phyloP scores from a whole-genome alignment of 2,329 filamentous ascomycete species.

The Phaeosphaeria sp. region DNA sequence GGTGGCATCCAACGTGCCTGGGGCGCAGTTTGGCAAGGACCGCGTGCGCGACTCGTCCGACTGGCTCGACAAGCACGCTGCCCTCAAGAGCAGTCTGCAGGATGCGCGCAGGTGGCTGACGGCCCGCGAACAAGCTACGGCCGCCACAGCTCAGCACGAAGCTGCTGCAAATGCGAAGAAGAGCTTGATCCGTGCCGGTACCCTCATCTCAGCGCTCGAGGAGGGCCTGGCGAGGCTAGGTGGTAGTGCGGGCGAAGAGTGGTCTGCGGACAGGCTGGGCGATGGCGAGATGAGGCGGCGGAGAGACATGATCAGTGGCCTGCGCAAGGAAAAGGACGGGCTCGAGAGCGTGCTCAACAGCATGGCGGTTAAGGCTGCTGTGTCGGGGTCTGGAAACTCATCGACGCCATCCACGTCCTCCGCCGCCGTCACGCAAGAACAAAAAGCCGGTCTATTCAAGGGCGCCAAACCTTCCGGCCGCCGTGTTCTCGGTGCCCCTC shows the following conservation, averaged over 20 bases:
- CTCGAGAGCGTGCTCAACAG: constrained; percentile 75
- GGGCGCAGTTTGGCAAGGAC: constrained; percentile 47
- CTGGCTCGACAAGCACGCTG: constrained; percentile 78
- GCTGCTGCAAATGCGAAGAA: constrained; percentile 77
- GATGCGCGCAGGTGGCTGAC: constrained; percentile 72
- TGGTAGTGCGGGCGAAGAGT: constrained; percentile 45
- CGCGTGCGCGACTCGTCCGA: constrained; percentile 59
- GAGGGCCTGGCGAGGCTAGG: constrained; percentile 63
- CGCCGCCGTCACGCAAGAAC: constrained; percentile 41
- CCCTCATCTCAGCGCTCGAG: constrained; percentile 68
- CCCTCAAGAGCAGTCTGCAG: constrained; percentile 75
- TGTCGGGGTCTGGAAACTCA: constrained; percentile 43
- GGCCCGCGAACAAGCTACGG: constrained; percentile 68
- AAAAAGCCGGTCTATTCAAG: constrained; percentile 47
- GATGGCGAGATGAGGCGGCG: constrained; percentile 77
- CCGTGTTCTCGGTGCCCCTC: constrained; percentile 74
- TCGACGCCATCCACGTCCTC: constrained; percentile 39
- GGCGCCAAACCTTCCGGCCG: constrained; percentile 53
- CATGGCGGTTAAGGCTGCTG: constrained; percentile 60
- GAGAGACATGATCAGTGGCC: constrained; percentile 72
- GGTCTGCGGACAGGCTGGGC: constrained; percentile 62
- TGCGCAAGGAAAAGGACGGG: constrained; percentile 76
- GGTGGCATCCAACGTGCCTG: constrained; percentile 28
- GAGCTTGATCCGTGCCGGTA: constrained; percentile 72
- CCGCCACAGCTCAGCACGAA: constrained; percentile 68